phyloP scores from a whole-genome alignment of 2,329 filamentous ascomycete genomes.

The Alternaria triticimaculans region DNA sequence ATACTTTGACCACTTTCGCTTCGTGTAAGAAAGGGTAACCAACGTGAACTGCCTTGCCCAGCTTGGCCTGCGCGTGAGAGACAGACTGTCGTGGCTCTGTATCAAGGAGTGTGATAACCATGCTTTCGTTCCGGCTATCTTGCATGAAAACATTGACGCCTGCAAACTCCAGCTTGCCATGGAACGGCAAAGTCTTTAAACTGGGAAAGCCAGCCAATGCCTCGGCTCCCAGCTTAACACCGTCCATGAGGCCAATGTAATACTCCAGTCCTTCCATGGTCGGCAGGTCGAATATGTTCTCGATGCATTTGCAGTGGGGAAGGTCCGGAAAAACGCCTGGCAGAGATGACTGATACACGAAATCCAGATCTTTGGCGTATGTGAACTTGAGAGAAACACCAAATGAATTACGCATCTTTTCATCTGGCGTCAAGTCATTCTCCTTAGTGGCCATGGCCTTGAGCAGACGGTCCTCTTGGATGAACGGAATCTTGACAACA shows the following conservation, averaged over 20 bases:
- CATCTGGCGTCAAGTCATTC: slow-evolving; percentile 74
- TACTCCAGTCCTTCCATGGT: slow-evolving; percentile 89
- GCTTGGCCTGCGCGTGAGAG: slow-evolving; percentile 75
- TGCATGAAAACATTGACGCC: slow-evolving; percentile 95
- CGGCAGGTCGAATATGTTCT: slow-evolving; percentile 95
- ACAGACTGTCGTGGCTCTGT: slow-evolving; percentile 74
- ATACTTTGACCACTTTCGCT: slow-evolving; percentile 85
- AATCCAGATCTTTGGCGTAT: slow-evolving; percentile 78
- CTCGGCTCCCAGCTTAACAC: slow-evolving; percentile 78
- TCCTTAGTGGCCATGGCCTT: slow-evolving; percentile 87
- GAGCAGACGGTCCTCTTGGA: slow-evolving; percentile 87
- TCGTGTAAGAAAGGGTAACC: slow-evolving; percentile 96
- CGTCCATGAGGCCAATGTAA: slow-evolving; percentile 81
- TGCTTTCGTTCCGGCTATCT: slow-evolving; percentile 95
- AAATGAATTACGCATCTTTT: slow-evolving; percentile 86
- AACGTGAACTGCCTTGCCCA: slow-evolving; percentile 86
- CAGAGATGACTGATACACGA: slow-evolving; percentile 84
- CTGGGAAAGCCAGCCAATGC: slow-evolving; percentile 95
- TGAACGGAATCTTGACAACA: slow-evolving; percentile 98
- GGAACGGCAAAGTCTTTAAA: slow-evolving; percentile 83
- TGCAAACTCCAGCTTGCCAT: slow-evolving; percentile 81
- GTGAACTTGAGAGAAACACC: slow-evolving; percentile 93
- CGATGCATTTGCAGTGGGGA: slow-evolving; percentile 83
- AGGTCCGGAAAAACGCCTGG: slow-evolving; percentile 91
- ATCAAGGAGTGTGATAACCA: slow-evolving; percentile 84